Conservation (phyloP, 2,329 filamentous ascomycete genomes). For the Arachnomyces sp. region DNA sequence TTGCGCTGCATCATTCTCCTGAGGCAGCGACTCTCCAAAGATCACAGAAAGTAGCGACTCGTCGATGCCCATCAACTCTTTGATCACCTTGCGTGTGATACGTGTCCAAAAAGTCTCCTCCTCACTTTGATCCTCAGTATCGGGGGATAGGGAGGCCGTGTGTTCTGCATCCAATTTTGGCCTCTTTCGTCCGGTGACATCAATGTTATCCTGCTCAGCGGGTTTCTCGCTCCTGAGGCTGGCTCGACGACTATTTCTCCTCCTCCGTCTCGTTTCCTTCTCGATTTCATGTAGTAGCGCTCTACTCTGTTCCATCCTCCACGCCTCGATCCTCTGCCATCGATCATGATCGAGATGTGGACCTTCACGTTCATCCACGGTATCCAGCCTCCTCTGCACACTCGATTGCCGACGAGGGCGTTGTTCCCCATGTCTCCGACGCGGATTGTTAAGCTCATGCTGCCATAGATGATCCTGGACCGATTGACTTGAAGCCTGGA, state of each 20-base stretch:
- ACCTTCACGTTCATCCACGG: slow-evolving; percentile 49
- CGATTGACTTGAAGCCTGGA: slow-evolving; percentile 54
- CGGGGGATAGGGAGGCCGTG: slow-evolving; percentile 21
- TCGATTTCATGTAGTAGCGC: slow-evolving; percentile 82
- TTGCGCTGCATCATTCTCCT: slow-evolving; percentile 24
- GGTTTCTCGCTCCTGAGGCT: slow-evolving; percentile 15
- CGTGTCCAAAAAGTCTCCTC: slow-evolving; percentile 67
- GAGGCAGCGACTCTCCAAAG: slow-evolving; percentile 68
- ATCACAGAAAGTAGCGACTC: slow-evolving; percentile 76
- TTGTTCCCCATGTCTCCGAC: slow-evolving; percentile 43
- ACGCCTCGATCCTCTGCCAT: slow-evolving; percentile 77
- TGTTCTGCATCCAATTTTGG: slow-evolving; percentile 46
- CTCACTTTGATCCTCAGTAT: slow-evolving; percentile 34
- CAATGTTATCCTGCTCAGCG: slow-evolving; percentile 14
- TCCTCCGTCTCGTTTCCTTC: slow-evolving; percentile 64
- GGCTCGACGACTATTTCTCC: slow-evolving; percentile 11
- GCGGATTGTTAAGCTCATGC: slow-evolving; percentile 77
- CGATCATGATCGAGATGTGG: slow-evolving; percentile 60
- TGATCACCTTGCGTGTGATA: slow-evolving; percentile 77
- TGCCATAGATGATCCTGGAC: slow-evolving; percentile 81
- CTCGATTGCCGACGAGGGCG: slow-evolving; percentile 46
- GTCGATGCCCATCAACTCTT: slow-evolving; percentile 84
- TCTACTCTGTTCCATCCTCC: slow-evolving; percentile 84
- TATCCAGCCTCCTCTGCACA: slow-evolving; percentile 49
- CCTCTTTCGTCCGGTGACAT: slow-evolving; percentile 25